Evolutionary conservation across 805 yeast genomes (phyloP).

Genomic region (Scheffersomyces lignosus): DNA sequence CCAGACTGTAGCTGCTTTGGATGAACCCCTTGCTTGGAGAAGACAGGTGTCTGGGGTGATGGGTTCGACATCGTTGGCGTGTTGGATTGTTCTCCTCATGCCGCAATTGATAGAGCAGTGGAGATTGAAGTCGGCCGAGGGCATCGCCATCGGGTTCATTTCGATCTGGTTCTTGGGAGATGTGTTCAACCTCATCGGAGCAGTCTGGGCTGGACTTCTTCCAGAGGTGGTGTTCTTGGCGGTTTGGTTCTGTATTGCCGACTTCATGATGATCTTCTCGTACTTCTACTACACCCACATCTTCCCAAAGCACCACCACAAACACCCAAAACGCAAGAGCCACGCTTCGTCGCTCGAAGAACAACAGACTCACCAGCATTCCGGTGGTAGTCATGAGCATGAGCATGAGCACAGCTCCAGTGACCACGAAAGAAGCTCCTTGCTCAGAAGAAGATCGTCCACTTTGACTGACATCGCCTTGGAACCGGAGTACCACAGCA

Average conservation of each 20-base stretch:
- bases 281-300: slow-evolving; percentile 56
- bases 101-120: slow-evolving; percentile 84
- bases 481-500: slow-evolving; percentile 47
- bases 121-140: slow-evolving; percentile 73
- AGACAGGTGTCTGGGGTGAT: slow-evolving; percentile 57
- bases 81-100: slow-evolving; percentile 74
- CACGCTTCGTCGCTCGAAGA: slow-evolving; percentile 4
- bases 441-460: slow-evolving; percentile 51
- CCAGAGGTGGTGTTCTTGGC: slow-evolving; percentile 73
- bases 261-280: slow-evolving; percentile 54
- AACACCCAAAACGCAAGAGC: slow-evolving; percentile 9
- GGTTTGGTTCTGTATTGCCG: slow-evolving; percentile 76
- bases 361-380: slow-evolving; percentile 10
- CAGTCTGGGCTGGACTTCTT: slow-evolving; percentile 67
- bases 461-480: slow-evolving; percentile 50
- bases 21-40: slow-evolving; percentile 29
- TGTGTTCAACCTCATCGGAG: slow-evolving; percentile 62
- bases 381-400: slow-evolving; percentile 7
- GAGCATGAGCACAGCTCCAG: slow-evolving; percentile 15
- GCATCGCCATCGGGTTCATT: slow-evolving; percentile 68
- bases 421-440: slow-evolving; percentile 27
- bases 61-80: slow-evolving; percentile 72
- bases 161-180: slow-evolving; percentile 75
- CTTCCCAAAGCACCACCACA: slow-evolving; percentile 38
- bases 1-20: too few relatives aligned